Evolutionary conservation across 225 moss, liverwort and hornwort species (phyloP).

Genomic region (Physcomitrellopsis africana): DNA sequence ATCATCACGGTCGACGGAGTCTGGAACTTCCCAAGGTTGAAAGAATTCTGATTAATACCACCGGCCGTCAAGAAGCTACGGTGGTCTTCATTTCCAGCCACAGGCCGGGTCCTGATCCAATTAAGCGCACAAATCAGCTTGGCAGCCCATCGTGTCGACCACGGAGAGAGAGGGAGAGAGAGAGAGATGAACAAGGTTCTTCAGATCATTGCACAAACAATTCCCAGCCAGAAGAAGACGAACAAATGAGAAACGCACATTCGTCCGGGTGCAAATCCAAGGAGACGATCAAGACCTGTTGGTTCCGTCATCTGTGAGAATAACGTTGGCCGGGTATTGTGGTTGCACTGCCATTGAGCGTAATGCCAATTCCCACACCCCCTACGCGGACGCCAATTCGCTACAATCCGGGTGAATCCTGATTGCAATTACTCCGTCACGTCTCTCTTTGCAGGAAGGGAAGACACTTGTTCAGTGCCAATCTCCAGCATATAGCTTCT

Average conservation of each 20-base stretch:
- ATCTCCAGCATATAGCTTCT: not conserved
- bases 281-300: constrained; percentile 58
- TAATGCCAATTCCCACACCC: constrained; percentile 19
- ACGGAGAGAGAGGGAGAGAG: too few species aligned
- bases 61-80: constrained; percentile 54
- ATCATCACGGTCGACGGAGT: constrained; percentile 49
- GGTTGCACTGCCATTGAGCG: constrained; percentile 86
- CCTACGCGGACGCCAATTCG: not conserved
- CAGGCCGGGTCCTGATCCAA: constrained; percentile 60
- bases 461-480: not conserved
- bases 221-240: constrained; percentile 5
- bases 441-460: too few species aligned
- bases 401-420: not conserved
- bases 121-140: constrained; percentile 40
- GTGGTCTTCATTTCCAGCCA: constrained; percentile 54
- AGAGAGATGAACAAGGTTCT: not conserved
- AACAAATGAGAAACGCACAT: too few species aligned
- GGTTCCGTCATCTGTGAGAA: constrained; percentile 63
- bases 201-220: not conserved
- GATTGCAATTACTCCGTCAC: too few species aligned
- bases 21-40: constrained; percentile 70
- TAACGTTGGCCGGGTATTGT: constrained; percentile 78
- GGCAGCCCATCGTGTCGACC: not conserved
- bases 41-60: constrained; percentile 45
- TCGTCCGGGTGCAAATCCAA: not conserved